Percentiles rank a stretch among this genome's conserved stretches.
phyloP scores from a whole-genome alignment of 1,139 yeast species.

The Debaryomyces sp. region DNA sequence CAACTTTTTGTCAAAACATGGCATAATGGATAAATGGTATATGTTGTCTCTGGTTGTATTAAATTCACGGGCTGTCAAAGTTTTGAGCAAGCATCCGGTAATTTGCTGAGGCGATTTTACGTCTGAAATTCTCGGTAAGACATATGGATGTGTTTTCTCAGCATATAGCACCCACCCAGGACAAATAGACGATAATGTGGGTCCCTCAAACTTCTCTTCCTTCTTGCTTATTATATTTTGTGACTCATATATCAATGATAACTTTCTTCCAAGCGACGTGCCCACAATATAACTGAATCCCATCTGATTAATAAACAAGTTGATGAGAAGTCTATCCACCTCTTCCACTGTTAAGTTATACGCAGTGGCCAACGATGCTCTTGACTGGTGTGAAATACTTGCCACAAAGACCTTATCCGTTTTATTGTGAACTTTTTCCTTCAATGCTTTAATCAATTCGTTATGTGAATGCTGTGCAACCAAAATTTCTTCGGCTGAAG shows the following conservation, averaged over 20 bases:
- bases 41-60: slow-evolving; percentile 40
- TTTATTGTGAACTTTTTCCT: slow-evolving; percentile 25
- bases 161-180: slow-evolving; percentile 98
- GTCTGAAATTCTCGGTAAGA: slow-evolving; percentile 61
- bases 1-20: slow-evolving; percentile 93
- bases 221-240: slow-evolving; percentile 44
- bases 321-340: slow-evolving; percentile 62
- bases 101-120: slow-evolving; percentile 93
- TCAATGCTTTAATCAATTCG: slow-evolving; percentile 67
- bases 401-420: slow-evolving; percentile 57
- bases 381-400: slow-evolving; percentile 82
- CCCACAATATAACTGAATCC: slow-evolving; percentile 83
- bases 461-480: slow-evolving; percentile 89
- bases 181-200: slow-evolving; percentile 68
- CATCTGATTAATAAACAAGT: slow-evolving; percentile 59
- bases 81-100: slow-evolving; percentile 77
- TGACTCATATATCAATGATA: slow-evolving; percentile 66
- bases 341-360: slow-evolving; percentile 53
- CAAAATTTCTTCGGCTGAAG: slow-evolving; percentile 92
- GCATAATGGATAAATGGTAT: slow-evolving; percentile 89
- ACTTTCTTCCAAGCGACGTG: slow-evolving; percentile 75
- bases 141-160: slow-evolving; percentile 90
- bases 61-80: slow-evolving; percentile 48
- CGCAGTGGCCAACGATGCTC: slow-evolving; percentile 81
- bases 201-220: slow-evolving; percentile 29